Evolutionary conservation across 225 moss, liverwort and hornwort genomes (phyloP), one percentile per base, ranked within the genome.

Genomic region (Straminergon stramineum): DNA sequence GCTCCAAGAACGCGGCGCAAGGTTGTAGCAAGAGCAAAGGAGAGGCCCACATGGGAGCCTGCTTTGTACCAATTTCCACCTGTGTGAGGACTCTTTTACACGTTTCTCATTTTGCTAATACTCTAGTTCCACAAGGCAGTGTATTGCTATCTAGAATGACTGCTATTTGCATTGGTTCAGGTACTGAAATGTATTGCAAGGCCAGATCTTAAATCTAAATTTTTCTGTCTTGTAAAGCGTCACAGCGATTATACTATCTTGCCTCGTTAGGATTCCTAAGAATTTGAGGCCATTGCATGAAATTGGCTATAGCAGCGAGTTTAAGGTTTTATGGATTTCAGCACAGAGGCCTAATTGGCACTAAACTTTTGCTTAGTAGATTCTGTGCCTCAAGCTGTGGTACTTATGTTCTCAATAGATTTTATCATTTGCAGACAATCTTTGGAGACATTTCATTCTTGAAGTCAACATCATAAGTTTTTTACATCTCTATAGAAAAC

Each of bases 51-150:
- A n/a, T 82, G 85, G 84, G 85, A 87, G 87, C 84, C 89, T 81
- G 87, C 87, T 55, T 34, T 92, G 61, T 91, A 89, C 64, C 91
- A 92, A 71, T 91, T 92, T 85, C 91, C 91, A 63, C 89, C 82
- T 7, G 32, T 92, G 89, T 91, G 65, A 85, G 85, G 27, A 67
- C 45, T 53, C 63, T 32, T 34, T 20, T 41, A 28, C 81, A 81
- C 51, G 66, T 84, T 80, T 81, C 57, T n/a, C 48, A 64, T 80
- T 67, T 89, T 35, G 78, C 76, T 31, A 9, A 34, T 87, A 18
- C 30, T 83, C 62, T 62, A 63, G 53, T 63, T 88, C 55, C 30
- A 64, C 31, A 63, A 64, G 39, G 31, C 31, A 75, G 26, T n/a
- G 13, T 34, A 34, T 30, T 63, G 41, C 39, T 73, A 17, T 63